Conservation (phyloP, 2,329 filamentous ascomycete genomes). For the Fusarium buxicola region DNA sequence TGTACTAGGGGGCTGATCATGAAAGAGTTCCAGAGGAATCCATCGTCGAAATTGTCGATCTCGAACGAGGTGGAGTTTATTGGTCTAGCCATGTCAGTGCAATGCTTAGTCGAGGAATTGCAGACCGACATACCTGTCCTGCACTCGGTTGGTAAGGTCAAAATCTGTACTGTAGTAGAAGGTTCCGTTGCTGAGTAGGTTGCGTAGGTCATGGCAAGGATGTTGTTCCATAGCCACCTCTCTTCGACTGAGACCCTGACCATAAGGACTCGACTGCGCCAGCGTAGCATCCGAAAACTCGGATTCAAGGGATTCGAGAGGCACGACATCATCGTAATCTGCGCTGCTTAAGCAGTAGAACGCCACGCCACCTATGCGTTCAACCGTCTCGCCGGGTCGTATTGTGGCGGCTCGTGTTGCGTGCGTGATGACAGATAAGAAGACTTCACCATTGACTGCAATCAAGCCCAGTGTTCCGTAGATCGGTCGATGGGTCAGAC, state of each 20-base stretch:
- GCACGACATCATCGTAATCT: slow-evolving; percentile 83
- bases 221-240: slow-evolving; percentile 86
- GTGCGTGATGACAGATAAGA: slow-evolving; percentile 88
- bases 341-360: slow-evolving; percentile 93
- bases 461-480: slow-evolving; percentile 91
- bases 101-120: neutral
- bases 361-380: slow-evolving; percentile 86
- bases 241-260: slow-evolving; percentile 66
- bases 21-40: slow-evolving; percentile 97
- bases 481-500: slow-evolving; percentile 78
- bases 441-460: slow-evolving; percentile 84
- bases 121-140: slow-evolving; percentile 73
- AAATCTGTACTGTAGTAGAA: slow-evolving; percentile 99
- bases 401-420: slow-evolving; percentile 83
- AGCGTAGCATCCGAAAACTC: slow-evolving; percentile 62
- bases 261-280: slow-evolving; percentile 54
- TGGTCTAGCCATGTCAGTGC: slow-evolving; percentile 61
- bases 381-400: slow-evolving; percentile 87
- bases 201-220: slow-evolving; percentile 90
- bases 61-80: slow-evolving; percentile 84
- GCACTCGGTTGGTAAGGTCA: slow-evolving; percentile 91
- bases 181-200: slow-evolving; percentile 89
- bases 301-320: slow-evolving; percentile 63
- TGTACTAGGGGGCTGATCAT: slow-evolving; percentile 95
- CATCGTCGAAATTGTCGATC: slow-evolving; percentile 91